phyloP scores from a whole-genome alignment of 139 green algal genomes.

The Trebouxia sp. region DNA sequence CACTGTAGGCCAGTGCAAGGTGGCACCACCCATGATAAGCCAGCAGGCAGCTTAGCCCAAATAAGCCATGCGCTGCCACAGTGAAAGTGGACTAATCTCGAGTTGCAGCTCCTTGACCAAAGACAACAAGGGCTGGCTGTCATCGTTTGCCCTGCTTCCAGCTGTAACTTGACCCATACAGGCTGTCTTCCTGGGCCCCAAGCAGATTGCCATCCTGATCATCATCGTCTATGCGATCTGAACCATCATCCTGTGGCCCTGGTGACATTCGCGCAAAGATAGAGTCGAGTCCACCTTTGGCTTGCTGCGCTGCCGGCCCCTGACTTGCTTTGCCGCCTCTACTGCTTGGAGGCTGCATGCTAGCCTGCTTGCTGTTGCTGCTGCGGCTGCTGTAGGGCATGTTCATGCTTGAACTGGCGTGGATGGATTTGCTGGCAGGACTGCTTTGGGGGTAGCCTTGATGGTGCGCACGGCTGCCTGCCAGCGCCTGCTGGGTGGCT shows the following conservation, averaged over 20 bases:
- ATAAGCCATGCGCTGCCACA: too few relatives aligned
- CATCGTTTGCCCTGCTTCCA: constrained; percentile 9
- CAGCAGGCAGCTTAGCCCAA: too few relatives aligned
- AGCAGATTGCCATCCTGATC: constrained; percentile 13
- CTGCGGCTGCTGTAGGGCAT: too few relatives aligned
- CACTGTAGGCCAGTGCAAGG: too few relatives aligned
- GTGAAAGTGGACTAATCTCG: too few relatives aligned
- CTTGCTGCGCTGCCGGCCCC: constrained; percentile 10
- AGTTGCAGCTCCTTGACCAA: too few relatives aligned
- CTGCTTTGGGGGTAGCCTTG: neutral
- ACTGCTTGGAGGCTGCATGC: neutral
- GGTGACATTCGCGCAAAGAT: constrained; percentile 34
- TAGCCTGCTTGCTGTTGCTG: neutral
- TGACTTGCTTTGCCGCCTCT: neutral
- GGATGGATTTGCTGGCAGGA: neutral
- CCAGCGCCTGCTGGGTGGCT: constrained; percentile 19
- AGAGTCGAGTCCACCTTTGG: neutral
- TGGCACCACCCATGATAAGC: too few relatives aligned
- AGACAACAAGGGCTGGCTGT: too few relatives aligned
- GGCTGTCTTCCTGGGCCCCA: neutral
- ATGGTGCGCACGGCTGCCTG: neutral
- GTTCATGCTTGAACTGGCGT: neutral
- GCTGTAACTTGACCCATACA: neutral
- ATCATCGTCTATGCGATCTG: constrained; percentile 28
- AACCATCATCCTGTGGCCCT: neutral